A percentile compares a stretch with the other conserved stretches of the same genome.
Evolutionary conservation across 305 asterid genomes (phyloP).

Genomic region (Fraxinus velutina): DNA sequence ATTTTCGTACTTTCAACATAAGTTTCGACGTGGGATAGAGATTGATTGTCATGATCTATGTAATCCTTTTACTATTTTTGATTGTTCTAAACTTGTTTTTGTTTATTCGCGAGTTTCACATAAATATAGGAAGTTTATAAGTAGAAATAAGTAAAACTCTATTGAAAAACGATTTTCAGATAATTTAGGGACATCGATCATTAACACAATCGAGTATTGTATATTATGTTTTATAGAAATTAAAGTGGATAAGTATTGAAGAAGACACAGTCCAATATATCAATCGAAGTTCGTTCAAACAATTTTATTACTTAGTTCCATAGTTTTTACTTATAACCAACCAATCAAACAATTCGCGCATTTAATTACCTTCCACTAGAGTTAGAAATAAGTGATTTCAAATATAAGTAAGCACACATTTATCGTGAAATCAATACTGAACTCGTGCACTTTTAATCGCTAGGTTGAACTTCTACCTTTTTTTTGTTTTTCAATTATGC

Average conservation of each 20-base stretch:
- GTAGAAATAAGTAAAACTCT: background rate
- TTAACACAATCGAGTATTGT: no score
- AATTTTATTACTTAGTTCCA: no score
- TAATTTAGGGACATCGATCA: no score
- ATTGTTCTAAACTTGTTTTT: background rate
- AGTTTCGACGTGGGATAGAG: no score
- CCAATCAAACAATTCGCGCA: background rate
- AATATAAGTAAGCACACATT: background rate
- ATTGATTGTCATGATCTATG: background rate
- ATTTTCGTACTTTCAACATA: background rate
- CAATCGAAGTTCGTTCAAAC: background rate
- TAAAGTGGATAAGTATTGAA: background rate
- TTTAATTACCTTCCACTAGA: background rate
- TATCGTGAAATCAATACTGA: background rate
- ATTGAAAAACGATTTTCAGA: no score
- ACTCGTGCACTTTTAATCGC: background rate
- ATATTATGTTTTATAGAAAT: no score
- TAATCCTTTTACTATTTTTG: background rate
- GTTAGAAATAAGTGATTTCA: background rate
- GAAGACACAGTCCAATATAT: background rate
- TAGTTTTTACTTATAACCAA: background rate
- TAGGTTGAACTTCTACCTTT: background rate
- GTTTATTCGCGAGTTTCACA: background rate
- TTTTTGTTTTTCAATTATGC: no score
- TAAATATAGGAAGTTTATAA: background rate